phyloP scores from a whole-genome alignment of 495 filamentous ascomycete genomes.

The Echria macrotheca region DNA sequence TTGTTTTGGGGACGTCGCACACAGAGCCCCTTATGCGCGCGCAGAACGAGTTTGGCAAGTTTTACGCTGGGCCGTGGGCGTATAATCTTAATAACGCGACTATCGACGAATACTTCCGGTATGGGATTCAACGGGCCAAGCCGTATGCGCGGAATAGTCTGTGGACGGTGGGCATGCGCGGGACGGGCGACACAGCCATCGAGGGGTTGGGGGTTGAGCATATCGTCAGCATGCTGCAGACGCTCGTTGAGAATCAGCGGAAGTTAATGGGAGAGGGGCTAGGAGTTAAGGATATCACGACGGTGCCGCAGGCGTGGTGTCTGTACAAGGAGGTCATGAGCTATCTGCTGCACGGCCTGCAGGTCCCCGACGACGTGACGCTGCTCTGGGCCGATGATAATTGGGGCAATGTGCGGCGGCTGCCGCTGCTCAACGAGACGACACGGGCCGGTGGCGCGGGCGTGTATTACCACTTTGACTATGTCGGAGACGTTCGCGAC shows the following conservation, averaged over 20 bases:
- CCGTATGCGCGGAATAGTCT: constrained; percentile 56
- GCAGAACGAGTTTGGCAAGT: constrained; percentile 62
- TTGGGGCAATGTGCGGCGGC: constrained; percentile 61
- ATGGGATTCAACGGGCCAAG: constrained; percentile 59
- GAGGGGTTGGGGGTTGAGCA: constrained; percentile 49
- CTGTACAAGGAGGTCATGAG: constrained; percentile 67
- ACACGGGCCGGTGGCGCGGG: constrained; percentile 59
- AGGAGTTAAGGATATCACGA: constrained; percentile 42
- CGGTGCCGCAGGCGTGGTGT: constrained; percentile 67
- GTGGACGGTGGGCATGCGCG: constrained; percentile 71
- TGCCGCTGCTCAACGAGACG: constrained; percentile 59
- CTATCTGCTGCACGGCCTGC: constrained; percentile 59
- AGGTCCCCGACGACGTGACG: constrained; percentile 67
- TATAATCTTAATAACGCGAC: constrained; percentile 61
- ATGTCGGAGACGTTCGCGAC: constrained; percentile 57
- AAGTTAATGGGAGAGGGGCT: constrained; percentile 52
- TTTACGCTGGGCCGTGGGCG: constrained; percentile 57
- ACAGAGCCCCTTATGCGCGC: constrained; percentile 70
- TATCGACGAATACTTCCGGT: constrained; percentile 61
- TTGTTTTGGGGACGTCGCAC: constrained; percentile 67
- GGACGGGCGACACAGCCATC: constrained; percentile 59
- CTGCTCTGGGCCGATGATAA: constrained; percentile 75
- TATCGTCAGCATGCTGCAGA: constrained; percentile 52
- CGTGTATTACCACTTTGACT: constrained; percentile 77
- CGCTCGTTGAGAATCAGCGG: constrained; percentile 55